Conservation (phyloP, 108 stramenopile genomes). For the Cyclotella atomus region DNA sequence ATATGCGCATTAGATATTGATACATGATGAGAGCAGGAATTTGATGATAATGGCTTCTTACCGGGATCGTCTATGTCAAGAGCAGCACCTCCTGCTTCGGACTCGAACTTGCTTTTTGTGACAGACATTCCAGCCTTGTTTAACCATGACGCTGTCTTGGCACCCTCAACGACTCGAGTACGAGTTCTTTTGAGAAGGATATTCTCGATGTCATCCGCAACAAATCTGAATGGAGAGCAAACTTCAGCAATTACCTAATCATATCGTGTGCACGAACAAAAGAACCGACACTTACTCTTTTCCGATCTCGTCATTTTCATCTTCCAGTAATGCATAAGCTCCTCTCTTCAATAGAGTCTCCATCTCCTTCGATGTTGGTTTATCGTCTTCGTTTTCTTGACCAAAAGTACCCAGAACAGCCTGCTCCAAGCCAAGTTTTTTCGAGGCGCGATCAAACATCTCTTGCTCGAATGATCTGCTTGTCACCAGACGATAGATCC, state of each 20-base stretch:
- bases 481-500: slow-evolving; percentile 96
- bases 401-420: slow-evolving; percentile 96
- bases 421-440: slow-evolving; percentile 99
- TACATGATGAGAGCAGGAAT: no score
- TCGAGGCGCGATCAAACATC: slow-evolving; percentile 98
- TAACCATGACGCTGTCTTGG: slow-evolving; percentile 90
- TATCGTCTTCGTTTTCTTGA: slow-evolving; percentile 87
- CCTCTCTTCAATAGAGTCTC: slow-evolving; percentile 92
- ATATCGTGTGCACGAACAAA: no score
- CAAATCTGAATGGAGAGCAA: slow-evolving; percentile 43
- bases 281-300: slow-evolving; percentile 40
- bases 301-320: slow-evolving; percentile 83
- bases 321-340: slow-evolving; percentile 90
- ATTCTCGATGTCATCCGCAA: slow-evolving; percentile 90
- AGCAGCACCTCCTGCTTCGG: slow-evolving; percentile 67
- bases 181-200: slow-evolving; percentile 88
- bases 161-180: slow-evolving; percentile 88
- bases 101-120: slow-evolving; percentile 83
- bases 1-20: no score
- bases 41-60: no score
- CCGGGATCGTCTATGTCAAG: slow-evolving; percentile 87
- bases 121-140: slow-evolving; percentile 87
- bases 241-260: no score
- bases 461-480: slow-evolving; percentile 97
- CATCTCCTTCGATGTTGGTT: slow-evolving; percentile 91